Evolutionary conservation across 345 rosid species (phyloP).

Genomic region (Moricandia arvensis): DNA sequence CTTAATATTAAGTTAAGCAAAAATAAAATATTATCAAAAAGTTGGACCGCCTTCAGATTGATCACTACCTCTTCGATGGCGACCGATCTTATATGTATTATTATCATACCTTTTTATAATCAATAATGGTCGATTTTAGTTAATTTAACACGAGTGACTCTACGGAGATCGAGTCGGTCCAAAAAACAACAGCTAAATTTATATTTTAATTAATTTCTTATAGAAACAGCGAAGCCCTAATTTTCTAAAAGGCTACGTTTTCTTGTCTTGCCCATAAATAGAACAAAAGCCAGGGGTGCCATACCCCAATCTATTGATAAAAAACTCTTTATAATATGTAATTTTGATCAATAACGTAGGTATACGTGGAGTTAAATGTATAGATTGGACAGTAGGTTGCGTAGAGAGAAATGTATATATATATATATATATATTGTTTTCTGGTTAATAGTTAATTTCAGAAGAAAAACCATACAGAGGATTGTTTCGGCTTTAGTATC

Average conservation of each 20-base stretch:
- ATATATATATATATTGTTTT: neutral
- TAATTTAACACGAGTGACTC: slow-evolving; percentile 19
- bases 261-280: slow-evolving; percentile 6
- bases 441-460: neutral
- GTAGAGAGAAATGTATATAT: neutral
- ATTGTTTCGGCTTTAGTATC: neutral
- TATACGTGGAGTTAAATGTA: neutral
- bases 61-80: slow-evolving; percentile 36
- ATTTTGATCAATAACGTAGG: neutral
- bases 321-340: neutral
- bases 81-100: slow-evolving; percentile 33
- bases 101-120: neutral
- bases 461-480: neutral
- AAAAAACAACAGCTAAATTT: slow-evolving; percentile 1
- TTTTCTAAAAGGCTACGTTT: slow-evolving; percentile 25
- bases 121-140: neutral
- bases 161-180: slow-evolving; percentile 32
- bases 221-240: slow-evolving; percentile 31
- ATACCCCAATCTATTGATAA: neutral
- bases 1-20: neutral
- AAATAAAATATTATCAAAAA: neutral
- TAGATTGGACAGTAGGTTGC: neutral
- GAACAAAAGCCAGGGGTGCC: slow-evolving; percentile 20
- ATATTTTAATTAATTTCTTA: neutral
- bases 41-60: slow-evolving; percentile 31